Evolutionary conservation across 2,329 filamentous ascomycete species (phyloP), one percentile per base, ranked within the genome.

Genomic region (Hypoxylon sp.): DNA sequence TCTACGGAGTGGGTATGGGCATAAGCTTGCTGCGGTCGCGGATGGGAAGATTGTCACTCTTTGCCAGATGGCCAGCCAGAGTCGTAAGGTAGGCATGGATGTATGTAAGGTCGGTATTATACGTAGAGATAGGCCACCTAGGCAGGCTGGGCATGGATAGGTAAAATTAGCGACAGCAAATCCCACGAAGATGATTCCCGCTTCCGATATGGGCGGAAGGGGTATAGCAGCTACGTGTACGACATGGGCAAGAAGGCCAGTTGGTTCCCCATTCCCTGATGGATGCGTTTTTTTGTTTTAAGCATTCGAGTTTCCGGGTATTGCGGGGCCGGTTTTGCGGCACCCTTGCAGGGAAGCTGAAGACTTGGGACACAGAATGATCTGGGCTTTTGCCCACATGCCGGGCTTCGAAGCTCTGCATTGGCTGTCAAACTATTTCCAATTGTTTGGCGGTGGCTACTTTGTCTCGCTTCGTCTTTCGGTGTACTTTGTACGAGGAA

Each of bases 141-240:
- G 47, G 26, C 54, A 59, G 47, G 61, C 22, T 48, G 19, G 33
- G 6, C 11, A n/a, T 13, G 39, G 14, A 6, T 10, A 33, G 13
- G 24, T 9, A 14, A 48, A 48, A 50, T 31, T 42, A 63, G 63
- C 69, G 69, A 71, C 66, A 69, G 63, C 69, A 66, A 52, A 71
- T 66, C 66, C 66, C 69, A 71, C 66, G 69, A 71, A 64, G 57
- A 67, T 63, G 55, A 50, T 54, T 66, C 65, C 65, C 61, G 59
- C 58, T 50, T 68, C 68, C 68, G 68, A 65, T 42, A 42, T 33
- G 17, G 44, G 51, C 42, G 59, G 51, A 55, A 47, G 39, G 13
- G 35, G 53, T 31, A 42, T 57, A 47, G 53, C 39, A 65, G 54
- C 53, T 69, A 69, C 66, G 62, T 66, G 66, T 69, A 63, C 66